phyloP scores from a whole-genome alignment of 805 yeast genomes.

The Ogataea paradorogensis region DNA sequence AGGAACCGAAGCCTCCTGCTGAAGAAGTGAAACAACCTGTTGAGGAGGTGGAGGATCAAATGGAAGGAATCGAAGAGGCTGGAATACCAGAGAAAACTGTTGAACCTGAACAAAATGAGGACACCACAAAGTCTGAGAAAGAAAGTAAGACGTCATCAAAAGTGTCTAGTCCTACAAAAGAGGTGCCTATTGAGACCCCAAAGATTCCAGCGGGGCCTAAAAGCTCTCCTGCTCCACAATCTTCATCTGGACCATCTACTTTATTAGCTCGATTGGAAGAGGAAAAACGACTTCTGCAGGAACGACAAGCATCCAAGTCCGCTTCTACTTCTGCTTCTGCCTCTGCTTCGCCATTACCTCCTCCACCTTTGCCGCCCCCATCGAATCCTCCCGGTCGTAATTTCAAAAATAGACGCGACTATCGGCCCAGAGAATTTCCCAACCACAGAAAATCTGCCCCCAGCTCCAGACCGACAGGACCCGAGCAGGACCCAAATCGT shows the following conservation, averaged over 20 bases:
- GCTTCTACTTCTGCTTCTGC: not conserved
- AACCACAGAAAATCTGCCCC: conserved; percentile 7
- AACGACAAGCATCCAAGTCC: conserved; percentile 7
- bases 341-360: conserved; percentile 13
- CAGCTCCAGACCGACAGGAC: conserved; percentile 3
- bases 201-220: not conserved
- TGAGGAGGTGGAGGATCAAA: not conserved
- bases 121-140: no score
- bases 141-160: not conserved
- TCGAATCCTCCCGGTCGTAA: conserved; percentile 6
- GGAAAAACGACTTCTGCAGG: conserved; percentile 15
- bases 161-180: not conserved
- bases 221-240: conserved; percentile 1
- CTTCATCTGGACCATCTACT: conserved; percentile 1
- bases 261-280: conserved; percentile 16
- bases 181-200: not conserved
- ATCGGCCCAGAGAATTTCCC: conserved; percentile 6
- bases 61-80: not conserved
- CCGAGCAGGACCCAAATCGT: conserved; percentile 5
- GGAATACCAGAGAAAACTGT: not conserved
- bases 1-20: not conserved
- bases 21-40: not conserved
- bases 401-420: conserved; percentile 11
- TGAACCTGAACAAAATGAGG: not conserved
- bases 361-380: conserved; percentile 20